Conservation (phyloP, 306 rosid species). For the Quercus aquifolioides region DNA sequence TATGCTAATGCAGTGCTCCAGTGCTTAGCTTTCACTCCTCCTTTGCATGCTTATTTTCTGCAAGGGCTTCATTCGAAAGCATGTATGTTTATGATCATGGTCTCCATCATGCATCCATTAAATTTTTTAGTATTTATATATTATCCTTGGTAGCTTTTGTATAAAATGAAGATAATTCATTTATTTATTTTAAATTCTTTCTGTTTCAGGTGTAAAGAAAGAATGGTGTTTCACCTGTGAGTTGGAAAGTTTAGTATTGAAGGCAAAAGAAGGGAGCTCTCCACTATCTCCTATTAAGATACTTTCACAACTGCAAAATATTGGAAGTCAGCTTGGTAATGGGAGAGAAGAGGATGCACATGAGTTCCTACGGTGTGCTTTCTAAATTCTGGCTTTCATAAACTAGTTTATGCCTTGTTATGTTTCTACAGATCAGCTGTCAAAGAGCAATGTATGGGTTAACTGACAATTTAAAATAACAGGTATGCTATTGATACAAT, state of each 20-base stretch:
- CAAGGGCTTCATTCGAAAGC: constrained; percentile 82
- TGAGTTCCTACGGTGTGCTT: constrained; percentile 76
- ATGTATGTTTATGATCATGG: constrained; percentile 49
- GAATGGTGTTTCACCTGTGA: constrained; percentile 88
- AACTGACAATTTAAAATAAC: constrained; percentile 10
- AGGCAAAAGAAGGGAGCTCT: constrained; percentile 66
- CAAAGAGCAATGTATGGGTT: constrained; percentile 8
- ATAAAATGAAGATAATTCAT: constrained; percentile 14
- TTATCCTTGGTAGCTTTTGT: constrained; percentile 7
- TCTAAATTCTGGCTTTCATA: constrained; percentile 7
- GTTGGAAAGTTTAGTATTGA: constrained; percentile 71
- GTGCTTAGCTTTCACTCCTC: constrained; percentile 94
- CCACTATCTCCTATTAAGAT: constrained; percentile 67
- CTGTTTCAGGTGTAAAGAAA: constrained; percentile 61
- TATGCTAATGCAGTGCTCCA: constrained; percentile 94
- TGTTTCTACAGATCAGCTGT: constrained; percentile 14
- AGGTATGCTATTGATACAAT: constrained; percentile 84
- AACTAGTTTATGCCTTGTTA: background rate
- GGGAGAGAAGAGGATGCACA: constrained; percentile 99
- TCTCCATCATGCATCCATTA: constrained; percentile 17
- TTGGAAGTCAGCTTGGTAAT: constrained; percentile 81
- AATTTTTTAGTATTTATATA: background rate
- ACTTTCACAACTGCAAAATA: constrained; percentile 69
- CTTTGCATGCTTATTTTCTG: constrained; percentile 83
- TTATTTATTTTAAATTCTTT: constrained; percentile 9